phyloP scores from a whole-genome alignment of 371 early-diverging fungal species.

The Dinochytrium kinnereticum region DNA sequence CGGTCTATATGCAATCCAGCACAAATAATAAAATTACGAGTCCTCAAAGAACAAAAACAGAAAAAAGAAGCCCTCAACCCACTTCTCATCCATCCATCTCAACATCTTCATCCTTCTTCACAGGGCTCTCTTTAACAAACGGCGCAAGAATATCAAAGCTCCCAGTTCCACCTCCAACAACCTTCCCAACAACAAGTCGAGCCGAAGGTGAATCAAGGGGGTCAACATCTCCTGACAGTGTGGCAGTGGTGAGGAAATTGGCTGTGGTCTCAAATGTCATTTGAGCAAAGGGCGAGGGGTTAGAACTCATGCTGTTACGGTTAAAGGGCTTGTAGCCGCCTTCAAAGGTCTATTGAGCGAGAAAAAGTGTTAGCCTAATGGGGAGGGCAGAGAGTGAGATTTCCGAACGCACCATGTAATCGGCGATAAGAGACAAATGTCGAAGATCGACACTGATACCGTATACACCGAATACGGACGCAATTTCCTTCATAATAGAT shows the following conservation, averaged over 20 bases:
- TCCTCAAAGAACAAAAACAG: background rate
- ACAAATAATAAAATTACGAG: background rate
- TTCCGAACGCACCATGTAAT: constrained; percentile 85
- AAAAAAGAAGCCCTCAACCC: background rate
- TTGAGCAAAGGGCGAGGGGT: constrained; percentile 92
- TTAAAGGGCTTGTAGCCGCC: constrained; percentile 98
- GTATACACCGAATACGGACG: constrained; percentile 96
- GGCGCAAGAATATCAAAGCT: constrained; percentile 85
- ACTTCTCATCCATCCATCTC: background rate
- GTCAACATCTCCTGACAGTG: constrained; percentile 89
- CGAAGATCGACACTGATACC: constrained; percentile 96
- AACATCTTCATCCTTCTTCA: constrained; percentile 2
- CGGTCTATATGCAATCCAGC: too few relatives aligned
- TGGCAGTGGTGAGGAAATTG: constrained; percentile 90
- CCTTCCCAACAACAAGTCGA: constrained; percentile 92
- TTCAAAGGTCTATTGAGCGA: constrained; percentile 81
- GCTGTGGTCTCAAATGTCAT: constrained; percentile 98
- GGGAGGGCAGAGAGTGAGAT: background rate
- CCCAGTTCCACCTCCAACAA: constrained; percentile 94
- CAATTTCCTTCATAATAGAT: constrained; percentile 96
- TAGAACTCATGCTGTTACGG: constrained; percentile 90
- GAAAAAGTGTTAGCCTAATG: background rate
- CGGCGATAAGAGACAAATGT: constrained; percentile 97
- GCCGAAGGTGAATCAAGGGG: constrained; percentile 88
- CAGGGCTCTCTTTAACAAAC: background rate